Evolutionary conservation across 2,329 filamentous ascomycete species (phyloP), one percentile per base, ranked within the genome.

Genomic region (Purpureocillium lavendulum): DNA sequence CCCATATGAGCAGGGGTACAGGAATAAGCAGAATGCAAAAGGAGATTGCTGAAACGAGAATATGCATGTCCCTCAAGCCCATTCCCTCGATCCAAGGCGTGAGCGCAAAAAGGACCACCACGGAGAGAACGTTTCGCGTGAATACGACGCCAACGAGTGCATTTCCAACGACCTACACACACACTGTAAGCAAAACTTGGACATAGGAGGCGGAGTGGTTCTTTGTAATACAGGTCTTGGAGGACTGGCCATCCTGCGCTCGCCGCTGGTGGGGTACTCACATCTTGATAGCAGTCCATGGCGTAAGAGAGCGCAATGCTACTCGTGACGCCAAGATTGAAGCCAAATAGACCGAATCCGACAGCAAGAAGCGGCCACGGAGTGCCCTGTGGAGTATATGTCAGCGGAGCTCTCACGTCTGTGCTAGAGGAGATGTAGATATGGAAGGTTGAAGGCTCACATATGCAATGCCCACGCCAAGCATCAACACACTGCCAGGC

Each of bases 281-380:
- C 49, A 44, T 61, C 53, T 37, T 54, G 56, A 45, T 62, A 61
- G 9, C 53, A 53, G 41, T 66, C 62, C 3, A 56, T 50, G 21
- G 62, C 46, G 36, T 67, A 66, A 1, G 63, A 60, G 36, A 66
- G 45, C 6, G 58, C 50, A 12, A 65, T 45, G 34, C 54, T 26
- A 10, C 21, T 26, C 21, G 21, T 26, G 21, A 10, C 21, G 5
- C 21, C 21, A 5, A 26, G 21, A 10, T 26, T 26, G 21, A 26
- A 26, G 21, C 39, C 47, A 50, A 36, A 59, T 47, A 8, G 55
- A 54, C 3, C 28, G 47, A 69, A 48, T 13, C 31, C 31, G 24
- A 40, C 38, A 8, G 35, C 31, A 9, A 43, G 38, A 4, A 45
- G 7, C 9, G 35, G n/a, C 33, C 40, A 42, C 5, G 34, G 36